Conservation (phyloP, 2,329 filamentous ascomycete species). For the Penicillium sp. region DNA sequence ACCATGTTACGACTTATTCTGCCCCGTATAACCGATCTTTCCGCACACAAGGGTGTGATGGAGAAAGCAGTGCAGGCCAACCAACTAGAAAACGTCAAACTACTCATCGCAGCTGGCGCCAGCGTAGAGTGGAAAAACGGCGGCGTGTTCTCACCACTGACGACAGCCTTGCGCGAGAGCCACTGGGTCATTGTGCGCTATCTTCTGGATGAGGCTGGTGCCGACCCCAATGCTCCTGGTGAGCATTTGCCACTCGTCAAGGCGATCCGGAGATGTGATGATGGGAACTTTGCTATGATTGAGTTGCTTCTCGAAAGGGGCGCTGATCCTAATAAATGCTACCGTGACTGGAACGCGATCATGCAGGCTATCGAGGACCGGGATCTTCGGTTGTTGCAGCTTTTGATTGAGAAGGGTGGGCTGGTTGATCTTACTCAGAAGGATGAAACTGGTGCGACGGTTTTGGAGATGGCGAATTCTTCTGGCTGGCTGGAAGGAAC, state of each 20-base stretch:
- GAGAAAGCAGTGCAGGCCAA: constrained; percentile 67
- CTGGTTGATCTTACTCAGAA: constrained; percentile 53
- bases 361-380: constrained; percentile 66
- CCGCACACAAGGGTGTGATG: constrained; percentile 58
- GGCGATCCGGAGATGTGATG: constrained; percentile 59
- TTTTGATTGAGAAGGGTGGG: constrained; percentile 49
- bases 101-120: constrained; percentile 63
- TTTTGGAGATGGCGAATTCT: constrained; percentile 58
- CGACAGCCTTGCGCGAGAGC: constrained; percentile 64
- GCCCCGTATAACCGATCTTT: constrained; percentile 43
- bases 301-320: constrained; percentile 62
- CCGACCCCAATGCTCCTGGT: constrained; percentile 65
- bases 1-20: constrained; percentile 60
- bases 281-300: constrained; percentile 58
- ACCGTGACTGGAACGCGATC: constrained; percentile 64
- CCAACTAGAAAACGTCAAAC: constrained; percentile 65
- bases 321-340: constrained; percentile 66
- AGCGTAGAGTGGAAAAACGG: constrained; percentile 70
- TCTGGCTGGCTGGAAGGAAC: constrained; percentile 60
- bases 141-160: constrained; percentile 68
- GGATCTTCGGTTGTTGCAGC: constrained; percentile 53
- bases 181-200: constrained; percentile 60
- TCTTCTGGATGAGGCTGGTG: constrained; percentile 60
- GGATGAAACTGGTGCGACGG: constrained; percentile 55
- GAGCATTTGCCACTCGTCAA: constrained; percentile 72